Percentiles rank a stretch among this genome's conserved stretches.
phyloP scores from a whole-genome alignment of 441 rosid species.

The Adansonia grandidieri region DNA sequence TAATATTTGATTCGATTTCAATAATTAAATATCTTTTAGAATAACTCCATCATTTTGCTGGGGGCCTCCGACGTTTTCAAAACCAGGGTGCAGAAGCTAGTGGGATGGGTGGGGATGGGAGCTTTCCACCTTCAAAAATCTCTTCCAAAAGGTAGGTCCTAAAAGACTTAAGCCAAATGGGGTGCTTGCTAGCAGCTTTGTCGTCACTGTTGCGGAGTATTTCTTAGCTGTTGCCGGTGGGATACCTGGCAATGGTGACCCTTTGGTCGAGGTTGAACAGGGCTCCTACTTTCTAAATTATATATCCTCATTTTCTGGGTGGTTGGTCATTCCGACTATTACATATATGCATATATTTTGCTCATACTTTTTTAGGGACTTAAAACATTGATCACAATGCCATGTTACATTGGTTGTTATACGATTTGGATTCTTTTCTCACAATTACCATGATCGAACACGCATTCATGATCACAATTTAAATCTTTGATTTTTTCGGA shows the following conservation, averaged over 20 bases:
- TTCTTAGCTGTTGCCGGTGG: constrained; percentile 35
- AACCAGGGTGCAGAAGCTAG: constrained; percentile 36
- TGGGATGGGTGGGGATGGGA: constrained; percentile 28
- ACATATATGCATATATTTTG: too few species aligned
- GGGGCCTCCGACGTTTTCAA: constrained; percentile 31
- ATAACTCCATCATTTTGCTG: constrained; percentile 35
- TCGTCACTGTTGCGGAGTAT: constrained; percentile 24
- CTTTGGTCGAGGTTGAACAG: not conserved
- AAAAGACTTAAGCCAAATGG: too few species aligned
- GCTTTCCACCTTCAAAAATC: constrained; percentile 22
- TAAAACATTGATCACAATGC: too few species aligned
- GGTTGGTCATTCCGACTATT: constrained; percentile 43
- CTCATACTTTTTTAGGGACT: too few species aligned
- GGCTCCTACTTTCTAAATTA: too few species aligned
- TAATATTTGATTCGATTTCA: too few species aligned
- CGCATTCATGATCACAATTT: too few species aligned
- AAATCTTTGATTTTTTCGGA: too few species aligned
- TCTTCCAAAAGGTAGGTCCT: constrained; percentile 22
- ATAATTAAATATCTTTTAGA: constrained; percentile 27
- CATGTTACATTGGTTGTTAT: too few species aligned
- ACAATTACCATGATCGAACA: too few species aligned
- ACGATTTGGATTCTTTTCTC: too few species aligned
- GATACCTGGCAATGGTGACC: constrained; percentile 46
- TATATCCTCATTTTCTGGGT: constrained; percentile 33
- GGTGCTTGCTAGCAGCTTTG: constrained; percentile 22